A percentile compares a stretch with the other conserved stretches of the same genome.
phyloP scores from a whole-genome alignment of 2,329 filamentous ascomycete genomes.

The Clarireedia sp. region DNA sequence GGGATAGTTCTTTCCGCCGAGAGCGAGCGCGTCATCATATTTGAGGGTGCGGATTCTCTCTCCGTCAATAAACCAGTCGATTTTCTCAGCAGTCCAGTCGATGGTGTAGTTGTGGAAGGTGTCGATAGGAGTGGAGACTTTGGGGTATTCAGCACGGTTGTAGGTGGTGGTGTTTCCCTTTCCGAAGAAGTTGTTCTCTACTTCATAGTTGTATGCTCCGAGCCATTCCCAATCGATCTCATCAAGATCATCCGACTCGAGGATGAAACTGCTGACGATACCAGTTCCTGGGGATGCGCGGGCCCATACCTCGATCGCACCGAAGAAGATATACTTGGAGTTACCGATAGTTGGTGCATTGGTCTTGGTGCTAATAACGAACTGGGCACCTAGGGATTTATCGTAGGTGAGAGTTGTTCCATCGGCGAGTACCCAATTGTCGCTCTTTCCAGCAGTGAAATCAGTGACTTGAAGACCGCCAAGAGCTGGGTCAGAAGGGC shows the following conservation, averaged over 20 bases:
- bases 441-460: constrained; percentile 35
- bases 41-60: constrained; percentile 38
- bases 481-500: constrained; percentile 37
- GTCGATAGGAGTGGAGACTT: constrained; percentile 29
- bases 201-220: constrained; percentile 28
- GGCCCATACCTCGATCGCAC: constrained; percentile 40
- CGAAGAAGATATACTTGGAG: constrained; percentile 46
- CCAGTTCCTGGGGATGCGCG: constrained; percentile 40
- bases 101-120: constrained; percentile 57
- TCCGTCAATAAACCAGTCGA: constrained; percentile 54
- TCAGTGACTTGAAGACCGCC: constrained; percentile 34
- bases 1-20: constrained; percentile 50
- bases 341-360: constrained; percentile 40
- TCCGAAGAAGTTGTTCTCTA: constrained; percentile 46
- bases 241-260: constrained; percentile 43
- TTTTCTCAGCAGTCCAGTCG: constrained; percentile 53
- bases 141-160: constrained; percentile 36
- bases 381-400: constrained; percentile 37
- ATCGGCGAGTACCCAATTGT: constrained; percentile 48
- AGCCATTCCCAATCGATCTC: constrained; percentile 45
- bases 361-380: constrained; percentile 38
- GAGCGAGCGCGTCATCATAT: constrained; percentile 37
- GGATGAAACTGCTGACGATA: constrained; percentile 41
- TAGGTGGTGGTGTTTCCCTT: constrained; percentile 46
- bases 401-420: constrained; percentile 36